phyloP scores from a whole-genome alignment of 345 rosid genomes.

The Linum tenue region DNA sequence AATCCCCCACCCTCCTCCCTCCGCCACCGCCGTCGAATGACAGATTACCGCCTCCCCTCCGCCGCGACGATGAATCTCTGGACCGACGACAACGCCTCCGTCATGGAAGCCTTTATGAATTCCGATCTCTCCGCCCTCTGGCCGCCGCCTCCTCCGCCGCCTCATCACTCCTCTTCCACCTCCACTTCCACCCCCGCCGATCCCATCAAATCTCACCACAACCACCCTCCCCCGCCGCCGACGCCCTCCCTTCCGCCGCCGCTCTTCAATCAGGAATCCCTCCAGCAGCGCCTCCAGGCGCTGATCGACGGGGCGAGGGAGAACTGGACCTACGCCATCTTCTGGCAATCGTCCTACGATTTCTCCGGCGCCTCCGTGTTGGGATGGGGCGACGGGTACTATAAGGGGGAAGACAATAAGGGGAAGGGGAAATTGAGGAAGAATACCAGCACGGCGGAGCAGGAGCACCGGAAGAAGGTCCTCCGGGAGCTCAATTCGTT shows the following conservation, averaged over 20 bases:
- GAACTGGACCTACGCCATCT: constrained; percentile 55
- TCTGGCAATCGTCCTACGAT: constrained; percentile 44
- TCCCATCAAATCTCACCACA: neutral
- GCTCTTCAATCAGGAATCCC: constrained; percentile 51
- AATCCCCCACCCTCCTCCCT: constrained; percentile 79
- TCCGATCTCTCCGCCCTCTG: constrained; percentile 68
- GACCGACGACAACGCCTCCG: constrained; percentile 79
- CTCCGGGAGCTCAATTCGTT: constrained; percentile 15
- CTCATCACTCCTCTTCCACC: constrained; percentile 19
- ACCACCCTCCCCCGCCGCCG: constrained; percentile 10
- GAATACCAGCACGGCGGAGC: neutral
- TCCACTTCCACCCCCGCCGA: constrained; percentile 2
- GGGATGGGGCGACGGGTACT: constrained; percentile 41
- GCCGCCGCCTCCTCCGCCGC: constrained; percentile 28
- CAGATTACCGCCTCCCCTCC: neutral
- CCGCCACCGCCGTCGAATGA: constrained; percentile 36
- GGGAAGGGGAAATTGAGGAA: constrained; percentile 10
- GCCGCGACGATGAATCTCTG: constrained; percentile 49
- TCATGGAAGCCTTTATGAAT: constrained; percentile 92
- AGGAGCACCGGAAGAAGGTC: constrained; percentile 7
- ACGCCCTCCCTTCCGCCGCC: constrained; percentile 15
- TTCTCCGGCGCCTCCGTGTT: constrained; percentile 22
- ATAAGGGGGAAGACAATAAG: constrained; percentile 17
- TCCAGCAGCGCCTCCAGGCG: constrained; percentile 43
- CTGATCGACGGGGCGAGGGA: constrained; percentile 35